Evolutionary conservation across 306 rosid species (phyloP).

Genomic region (Prinsepia uniflora): DNA sequence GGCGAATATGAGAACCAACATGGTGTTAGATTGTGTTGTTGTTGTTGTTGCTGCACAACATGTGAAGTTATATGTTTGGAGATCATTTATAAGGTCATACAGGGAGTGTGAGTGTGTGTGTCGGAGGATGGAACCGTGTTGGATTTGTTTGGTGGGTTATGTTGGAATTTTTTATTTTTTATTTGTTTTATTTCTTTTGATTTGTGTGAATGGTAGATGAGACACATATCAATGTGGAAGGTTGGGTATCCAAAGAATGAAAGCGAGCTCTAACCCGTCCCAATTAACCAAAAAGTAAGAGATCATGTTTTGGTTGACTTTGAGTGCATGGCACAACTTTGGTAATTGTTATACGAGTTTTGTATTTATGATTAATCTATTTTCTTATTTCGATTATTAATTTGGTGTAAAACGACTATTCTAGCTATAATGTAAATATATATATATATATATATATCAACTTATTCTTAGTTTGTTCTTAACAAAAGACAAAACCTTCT

Average conservation of each 20-base stretch:
- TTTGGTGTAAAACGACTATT: too few species aligned
- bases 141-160: background rate
- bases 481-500: too few species aligned
- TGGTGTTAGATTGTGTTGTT: background rate
- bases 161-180: background rate
- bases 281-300: too few species aligned
- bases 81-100: background rate
- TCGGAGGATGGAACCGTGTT: background rate
- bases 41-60: background rate
- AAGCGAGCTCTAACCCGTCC: too few species aligned
- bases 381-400: too few species aligned
- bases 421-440: too few species aligned
- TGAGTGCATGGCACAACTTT: too few species aligned
- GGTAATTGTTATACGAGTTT: too few species aligned
- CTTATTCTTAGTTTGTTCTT: too few species aligned
- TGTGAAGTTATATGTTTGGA: background rate
- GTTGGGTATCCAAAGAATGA: background rate
- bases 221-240: background rate
- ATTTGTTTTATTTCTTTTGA: background rate
- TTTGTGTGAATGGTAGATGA: background rate
- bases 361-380: too few species aligned
- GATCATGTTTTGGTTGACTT: too few species aligned
- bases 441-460: too few species aligned
- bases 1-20: conserved; percentile 15
- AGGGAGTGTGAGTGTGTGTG: background rate